These are phyloP conservation scores for Eucalyptus tenuipes DNA, from an alignment of 345 rosid species.

Conservation along the genomic window DNA sequence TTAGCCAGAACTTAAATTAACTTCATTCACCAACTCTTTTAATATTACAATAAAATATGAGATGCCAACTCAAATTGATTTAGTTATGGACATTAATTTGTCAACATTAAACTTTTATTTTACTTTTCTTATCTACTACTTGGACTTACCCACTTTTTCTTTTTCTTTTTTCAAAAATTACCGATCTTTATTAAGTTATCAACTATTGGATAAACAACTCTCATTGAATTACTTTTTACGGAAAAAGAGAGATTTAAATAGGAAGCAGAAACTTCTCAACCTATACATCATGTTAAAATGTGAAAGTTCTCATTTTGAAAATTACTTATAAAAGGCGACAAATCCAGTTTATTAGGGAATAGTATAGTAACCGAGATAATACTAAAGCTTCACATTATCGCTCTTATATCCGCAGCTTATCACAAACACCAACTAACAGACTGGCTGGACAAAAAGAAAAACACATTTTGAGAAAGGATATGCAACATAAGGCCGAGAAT, in stretches of 20 bases:
- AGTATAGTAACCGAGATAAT: neutral
- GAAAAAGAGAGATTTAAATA: neutral
- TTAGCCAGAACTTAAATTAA: too few species aligned
- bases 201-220: neutral
- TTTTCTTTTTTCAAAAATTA: too few species aligned
- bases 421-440: neutral
- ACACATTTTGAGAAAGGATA: neutral
- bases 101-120: too few species aligned
- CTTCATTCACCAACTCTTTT: neutral
- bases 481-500: neutral
- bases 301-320: neutral
- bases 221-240: neutral
- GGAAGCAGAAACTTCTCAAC: neutral
- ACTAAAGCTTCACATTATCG: neutral
- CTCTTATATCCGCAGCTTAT: neutral
- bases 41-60: too few species aligned
- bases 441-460: neutral
- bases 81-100: neutral
- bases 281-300: neutral
- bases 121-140: neutral
- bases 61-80: neutral
- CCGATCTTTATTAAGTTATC: neutral
- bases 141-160: neutral
- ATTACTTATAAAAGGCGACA: neutral
- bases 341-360: neutral